Conservation (phyloP, 768 basidiomycete species). For the Nevesoporus exiguus region DNA sequence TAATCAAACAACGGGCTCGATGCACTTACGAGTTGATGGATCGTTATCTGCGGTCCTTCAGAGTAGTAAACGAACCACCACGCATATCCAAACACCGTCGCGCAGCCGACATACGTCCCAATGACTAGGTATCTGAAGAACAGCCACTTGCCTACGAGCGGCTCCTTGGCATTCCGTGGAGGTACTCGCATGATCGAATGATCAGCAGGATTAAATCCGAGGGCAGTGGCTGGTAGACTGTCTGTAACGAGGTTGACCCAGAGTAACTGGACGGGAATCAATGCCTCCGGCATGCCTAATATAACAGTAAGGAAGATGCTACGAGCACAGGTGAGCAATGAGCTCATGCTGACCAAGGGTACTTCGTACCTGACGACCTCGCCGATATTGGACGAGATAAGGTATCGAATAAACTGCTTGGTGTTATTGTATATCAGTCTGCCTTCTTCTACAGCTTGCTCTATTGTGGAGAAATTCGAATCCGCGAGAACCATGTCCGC, state of each 20-base stretch:
- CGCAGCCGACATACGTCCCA: slow-evolving; percentile 89
- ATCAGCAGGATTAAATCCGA: slow-evolving; percentile 97
- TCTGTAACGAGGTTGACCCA: slow-evolving; percentile 99
- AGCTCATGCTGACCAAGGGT: not conserved
- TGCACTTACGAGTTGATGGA: slow-evolving; percentile 79
- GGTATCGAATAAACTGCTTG: slow-evolving; percentile 99
- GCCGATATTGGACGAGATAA: slow-evolving; percentile 97
- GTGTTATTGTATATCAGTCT: slow-evolving; percentile 99
- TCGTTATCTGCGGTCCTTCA: slow-evolving; percentile 90
- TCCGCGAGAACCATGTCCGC: slow-evolving; percentile 98
- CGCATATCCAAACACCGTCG: slow-evolving; percentile 95
- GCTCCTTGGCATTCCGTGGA: slow-evolving; percentile 85
- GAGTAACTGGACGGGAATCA: slow-evolving; percentile 95
- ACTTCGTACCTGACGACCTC: slow-evolving; percentile 78
- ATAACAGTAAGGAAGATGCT: slow-evolving; percentile 96
- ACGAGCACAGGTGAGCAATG: slow-evolving; percentile 12
- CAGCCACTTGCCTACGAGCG: slow-evolving; percentile 88
- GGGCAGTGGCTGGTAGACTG: slow-evolving; percentile 92
- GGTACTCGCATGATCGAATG: slow-evolving; percentile 96
- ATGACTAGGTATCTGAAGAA: slow-evolving; percentile 96
- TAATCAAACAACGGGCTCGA: not conserved
- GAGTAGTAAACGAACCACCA: slow-evolving; percentile 98
- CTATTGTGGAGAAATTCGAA: slow-evolving; percentile 97
- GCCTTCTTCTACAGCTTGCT: slow-evolving; percentile 95
- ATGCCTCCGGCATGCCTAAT: slow-evolving; percentile 98